These are phyloP conservation scores for Cicer yamashitae DNA, from an alignment of 306 rosid species.

Conservation along the genomic window DNA sequence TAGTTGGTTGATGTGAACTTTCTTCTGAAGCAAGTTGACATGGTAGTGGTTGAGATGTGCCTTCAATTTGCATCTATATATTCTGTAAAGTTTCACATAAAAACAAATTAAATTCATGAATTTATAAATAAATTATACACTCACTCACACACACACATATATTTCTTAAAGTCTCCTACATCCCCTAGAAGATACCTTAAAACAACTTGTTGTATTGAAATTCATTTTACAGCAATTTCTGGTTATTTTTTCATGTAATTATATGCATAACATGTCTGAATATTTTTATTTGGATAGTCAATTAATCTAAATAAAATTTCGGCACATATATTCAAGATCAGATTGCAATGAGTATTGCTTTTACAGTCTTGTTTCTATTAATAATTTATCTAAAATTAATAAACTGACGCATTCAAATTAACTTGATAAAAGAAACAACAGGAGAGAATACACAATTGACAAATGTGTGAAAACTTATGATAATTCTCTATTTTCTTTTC, in stretches of 20 bases:
- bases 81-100: too few species aligned
- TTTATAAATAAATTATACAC: too few species aligned
- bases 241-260: neutral
- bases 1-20: too few species aligned
- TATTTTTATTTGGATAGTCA: neutral
- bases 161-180: too few species aligned
- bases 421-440: too few species aligned
- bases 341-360: neutral
- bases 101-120: too few species aligned
- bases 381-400: neutral
- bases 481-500: neutral
- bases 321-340: slow-evolving; percentile 9
- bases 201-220: neutral
- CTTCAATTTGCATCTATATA: too few species aligned
- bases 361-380: neutral
- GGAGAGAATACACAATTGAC: too few species aligned
- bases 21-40: too few species aligned
- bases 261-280: neutral
- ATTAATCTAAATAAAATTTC: neutral
- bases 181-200: too few species aligned
- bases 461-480: neutral
- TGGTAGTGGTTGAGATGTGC: too few species aligned
- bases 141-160: too few species aligned
- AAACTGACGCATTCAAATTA: neutral
- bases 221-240: neutral